These are phyloP conservation scores for Vitis hybrid DNA, from an alignment of 177 flowering plant genomes.

Conservation along the genomic window DNA sequence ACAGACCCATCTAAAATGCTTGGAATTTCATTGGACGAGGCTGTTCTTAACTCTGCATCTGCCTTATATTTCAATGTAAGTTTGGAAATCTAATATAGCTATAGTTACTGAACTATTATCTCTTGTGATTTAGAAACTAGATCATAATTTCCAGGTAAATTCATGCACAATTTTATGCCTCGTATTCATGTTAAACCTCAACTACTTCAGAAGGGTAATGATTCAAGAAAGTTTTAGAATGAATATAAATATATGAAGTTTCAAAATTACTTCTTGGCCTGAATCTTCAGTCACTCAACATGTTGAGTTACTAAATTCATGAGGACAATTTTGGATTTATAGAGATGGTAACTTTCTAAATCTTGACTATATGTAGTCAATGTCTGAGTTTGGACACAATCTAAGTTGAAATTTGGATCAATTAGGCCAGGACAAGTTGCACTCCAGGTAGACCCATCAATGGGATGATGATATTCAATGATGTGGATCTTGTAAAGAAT, in stretches of 20 bases:
- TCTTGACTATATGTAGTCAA: background rate
- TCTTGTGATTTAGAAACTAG: background rate
- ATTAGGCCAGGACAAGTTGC: background rate
- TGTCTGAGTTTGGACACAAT: background rate
- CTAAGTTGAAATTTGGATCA: background rate
- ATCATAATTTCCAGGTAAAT: background rate
- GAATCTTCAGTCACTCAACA: background rate
- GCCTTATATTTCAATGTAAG: slow-evolving; percentile 62
- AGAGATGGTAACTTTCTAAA: background rate
- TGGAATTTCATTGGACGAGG: slow-evolving; percentile 69
- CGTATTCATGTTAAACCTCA: background rate
- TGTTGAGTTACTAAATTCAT: background rate
- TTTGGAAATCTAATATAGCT: background rate
- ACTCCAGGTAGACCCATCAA: background rate
- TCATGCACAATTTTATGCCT: background rate
- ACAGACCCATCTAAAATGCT: slow-evolving; percentile 62
- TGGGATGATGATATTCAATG: background rate
- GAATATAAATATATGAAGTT: background rate
- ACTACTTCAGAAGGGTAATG: background rate
- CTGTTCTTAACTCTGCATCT: slow-evolving; percentile 70
- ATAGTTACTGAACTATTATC: background rate
- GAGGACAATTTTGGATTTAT: background rate
- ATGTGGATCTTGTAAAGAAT: background rate
- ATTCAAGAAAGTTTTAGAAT: background rate
- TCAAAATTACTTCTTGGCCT: background rate